Evolutionary conservation across 805 yeast genomes (phyloP), one percentile per base, ranked within the genome.

Genomic region (Naumovozyma baii): DNA sequence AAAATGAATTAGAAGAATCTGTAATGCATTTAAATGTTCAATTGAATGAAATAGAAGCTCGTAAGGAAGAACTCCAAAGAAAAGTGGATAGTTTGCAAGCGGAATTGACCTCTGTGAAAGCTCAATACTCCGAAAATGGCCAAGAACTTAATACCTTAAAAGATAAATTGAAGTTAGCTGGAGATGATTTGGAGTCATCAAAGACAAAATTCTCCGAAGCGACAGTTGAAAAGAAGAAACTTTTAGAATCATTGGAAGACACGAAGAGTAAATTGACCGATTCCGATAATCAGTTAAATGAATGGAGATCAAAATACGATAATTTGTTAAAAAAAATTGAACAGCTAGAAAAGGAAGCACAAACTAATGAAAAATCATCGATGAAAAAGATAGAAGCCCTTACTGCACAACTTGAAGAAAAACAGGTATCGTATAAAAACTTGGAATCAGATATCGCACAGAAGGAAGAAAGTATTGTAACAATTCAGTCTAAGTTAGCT

Each of bases 71-170:
- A 29, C 38, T 41, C 16, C 42, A 41, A 13, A 29, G 48, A 8
- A 71, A 67, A 47, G 65, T 74, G 7, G 58, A 63, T 13, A 48
- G 44, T 7, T 49, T 76, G 13, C 80, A 76, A 43, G 65, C 57
- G 4, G 50, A 56, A 3, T 18, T 44, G 10, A 19, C 13, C 1
- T 40, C 29, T 39, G 46, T 50, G 28, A 19, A 38, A 7, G 16
- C 34, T 14, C 19, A 39, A 7, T 15, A 40, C 7, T 13, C 28
- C 3, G 16, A 33, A 4, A 25, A 28, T 15, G 19, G 4, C 7
- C 26, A 29, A n/a, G n/a, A 28, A 29, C 10, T 26, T 29, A 22
- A 3, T 3, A 16, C 5, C 4, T 17, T 33, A 29, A 12, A 38
- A 9, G n/a, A 14, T 3, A 33, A 18, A 19, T 15, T 33, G 2